Conservation (phyloP, 2,329 filamentous ascomycete genomes). For the Aspergillus pseudoterreus region DNA sequence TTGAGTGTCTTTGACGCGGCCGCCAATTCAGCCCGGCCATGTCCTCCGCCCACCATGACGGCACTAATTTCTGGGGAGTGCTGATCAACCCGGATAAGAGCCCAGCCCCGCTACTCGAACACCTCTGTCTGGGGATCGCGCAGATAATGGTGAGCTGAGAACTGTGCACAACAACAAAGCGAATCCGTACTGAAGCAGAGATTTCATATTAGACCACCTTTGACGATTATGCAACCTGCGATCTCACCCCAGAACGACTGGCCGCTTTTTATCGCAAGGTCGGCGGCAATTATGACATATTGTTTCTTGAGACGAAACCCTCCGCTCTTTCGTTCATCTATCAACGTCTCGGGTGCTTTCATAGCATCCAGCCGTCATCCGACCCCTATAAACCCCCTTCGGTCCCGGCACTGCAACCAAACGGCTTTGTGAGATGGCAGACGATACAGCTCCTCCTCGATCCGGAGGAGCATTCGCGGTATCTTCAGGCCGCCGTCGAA, state of each 20-base stretch:
- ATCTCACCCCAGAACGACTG: conserved; percentile 62
- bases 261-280: conserved; percentile 73
- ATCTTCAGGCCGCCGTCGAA: conserved; percentile 74
- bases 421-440: conserved; percentile 91
- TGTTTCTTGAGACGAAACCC: conserved; percentile 74
- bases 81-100: conserved; percentile 67
- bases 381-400: conserved; percentile 70
- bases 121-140: conserved; percentile 65
- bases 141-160: conserved; percentile 61
- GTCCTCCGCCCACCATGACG: conserved; percentile 25
- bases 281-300: conserved; percentile 70
- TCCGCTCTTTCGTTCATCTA: conserved; percentile 86
- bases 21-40: conserved; percentile 20
- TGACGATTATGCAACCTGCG: conserved; percentile 30
- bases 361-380: conserved; percentile 71
- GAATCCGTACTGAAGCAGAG: background rate
- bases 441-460: conserved; percentile 83
- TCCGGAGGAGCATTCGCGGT: conserved; percentile 81
- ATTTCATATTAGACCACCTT: conserved; percentile 25
- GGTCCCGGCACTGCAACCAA: conserved; percentile 75
- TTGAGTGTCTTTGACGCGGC: conserved; percentile 16
- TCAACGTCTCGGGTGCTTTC: conserved; percentile 84
- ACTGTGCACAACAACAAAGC: conserved; percentile 6
- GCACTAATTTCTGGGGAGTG: conserved; percentile 51
- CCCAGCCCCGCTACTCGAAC: conserved; percentile 63